phyloP scores from a whole-genome alignment of 129 eudicot species.

The Kitagawia praeruptora region DNA sequence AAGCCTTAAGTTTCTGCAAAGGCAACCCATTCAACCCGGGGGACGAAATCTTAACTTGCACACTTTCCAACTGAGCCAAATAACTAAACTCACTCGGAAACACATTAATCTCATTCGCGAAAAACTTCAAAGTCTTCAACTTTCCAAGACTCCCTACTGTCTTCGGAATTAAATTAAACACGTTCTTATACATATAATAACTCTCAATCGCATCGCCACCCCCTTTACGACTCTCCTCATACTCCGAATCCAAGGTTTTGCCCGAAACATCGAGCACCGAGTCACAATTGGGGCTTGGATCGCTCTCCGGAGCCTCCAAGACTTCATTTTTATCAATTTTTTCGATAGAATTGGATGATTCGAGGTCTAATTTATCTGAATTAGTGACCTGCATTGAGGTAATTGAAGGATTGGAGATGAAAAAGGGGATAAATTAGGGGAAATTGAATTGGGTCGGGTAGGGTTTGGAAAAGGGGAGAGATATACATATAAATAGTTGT shows the following conservation, averaged over 20 bases:
- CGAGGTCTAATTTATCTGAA: not conserved
- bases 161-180: conserved; percentile 69
- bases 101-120: conserved; percentile 71
- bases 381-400: conserved; percentile 23
- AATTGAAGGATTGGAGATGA: not conserved
- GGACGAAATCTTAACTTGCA: conserved; percentile 60
- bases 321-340: not conserved
- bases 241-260: conserved; percentile 43
- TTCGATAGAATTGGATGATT: not conserved
- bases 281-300: conserved; percentile 8
- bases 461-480: not conserved
- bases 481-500: not conserved
- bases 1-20: conserved; percentile 46
- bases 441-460: not conserved
- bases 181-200: conserved; percentile 59
- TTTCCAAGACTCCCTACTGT: conserved; percentile 44
- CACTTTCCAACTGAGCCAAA: conserved; percentile 49
- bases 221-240: conserved; percentile 22
- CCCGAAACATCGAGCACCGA: conserved; percentile 54
- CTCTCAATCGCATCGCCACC: conserved; percentile 28
- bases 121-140: conserved; percentile 63
- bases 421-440: not conserved
- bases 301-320: not conserved
- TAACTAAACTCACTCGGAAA: conserved; percentile 59
- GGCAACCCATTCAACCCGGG: conserved; percentile 56